A percentile compares a stretch with the other conserved stretches of the same genome.
These are phyloP conservation scores for Candida namnaoensis DNA, from an alignment of 805 yeast species.

Conservation along the genomic window DNA sequence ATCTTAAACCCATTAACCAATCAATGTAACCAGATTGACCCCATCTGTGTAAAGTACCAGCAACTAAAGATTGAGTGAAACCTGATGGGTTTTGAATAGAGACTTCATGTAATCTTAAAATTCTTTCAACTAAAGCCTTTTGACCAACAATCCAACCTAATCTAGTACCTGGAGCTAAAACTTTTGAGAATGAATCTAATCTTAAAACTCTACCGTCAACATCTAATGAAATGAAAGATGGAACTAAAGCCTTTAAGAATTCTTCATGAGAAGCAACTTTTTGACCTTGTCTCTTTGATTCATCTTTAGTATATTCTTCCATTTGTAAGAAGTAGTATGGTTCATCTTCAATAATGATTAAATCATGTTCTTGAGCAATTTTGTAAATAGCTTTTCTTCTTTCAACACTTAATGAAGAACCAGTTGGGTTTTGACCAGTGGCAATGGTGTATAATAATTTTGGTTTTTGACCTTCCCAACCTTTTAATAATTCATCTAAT, in stretches of 20 bases:
- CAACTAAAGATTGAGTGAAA: slow-evolving; percentile 60
- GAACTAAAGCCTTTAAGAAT: slow-evolving; percentile 58
- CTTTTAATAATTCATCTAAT: slow-evolving; percentile 48
- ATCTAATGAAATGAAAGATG: slow-evolving; percentile 70
- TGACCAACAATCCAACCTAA: slow-evolving; percentile 87
- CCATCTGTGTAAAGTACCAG: slow-evolving; percentile 75
- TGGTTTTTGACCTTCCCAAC: slow-evolving; percentile 76
- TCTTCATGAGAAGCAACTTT: slow-evolving; percentile 31
- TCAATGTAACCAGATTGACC: slow-evolving; percentile 84
- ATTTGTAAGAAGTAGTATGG: slow-evolving; percentile 96
- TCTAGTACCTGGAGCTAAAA: slow-evolving; percentile 86
- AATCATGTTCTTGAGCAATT: slow-evolving; percentile 77
- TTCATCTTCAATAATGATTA: slow-evolving; percentile 87
- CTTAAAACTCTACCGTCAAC: slow-evolving; percentile 85
- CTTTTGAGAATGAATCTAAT: slow-evolving; percentile 86
- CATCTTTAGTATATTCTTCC: slow-evolving; percentile 51
- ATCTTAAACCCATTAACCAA: slow-evolving; percentile 79
- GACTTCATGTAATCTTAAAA: slow-evolving; percentile 69
- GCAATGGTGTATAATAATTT: slow-evolving; percentile 52
- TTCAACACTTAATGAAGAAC: slow-evolving; percentile 68
- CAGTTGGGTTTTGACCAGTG: slow-evolving; percentile 57
- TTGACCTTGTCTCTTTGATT: slow-evolving; percentile 22
- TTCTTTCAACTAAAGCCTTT: slow-evolving; percentile 51
- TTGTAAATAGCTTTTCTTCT: slow-evolving; percentile 73
- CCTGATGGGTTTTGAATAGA: slow-evolving; percentile 78